Evolutionary conservation across 495 filamentous ascomycete species (phyloP).

Genomic region (Penicillium cataractarum): DNA sequence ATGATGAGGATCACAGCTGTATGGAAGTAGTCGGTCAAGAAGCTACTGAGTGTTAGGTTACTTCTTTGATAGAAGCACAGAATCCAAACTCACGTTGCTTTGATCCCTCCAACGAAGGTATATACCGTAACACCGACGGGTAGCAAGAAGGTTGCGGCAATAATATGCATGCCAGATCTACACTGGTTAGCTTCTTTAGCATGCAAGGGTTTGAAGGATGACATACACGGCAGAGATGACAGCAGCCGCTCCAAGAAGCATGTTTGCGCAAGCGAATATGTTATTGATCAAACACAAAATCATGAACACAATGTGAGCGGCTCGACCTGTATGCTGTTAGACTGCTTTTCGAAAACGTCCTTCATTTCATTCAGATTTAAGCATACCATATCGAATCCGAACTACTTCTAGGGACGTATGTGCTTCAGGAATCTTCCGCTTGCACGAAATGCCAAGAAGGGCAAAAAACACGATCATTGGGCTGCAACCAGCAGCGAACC

Average conservation of each 20-base stretch:
- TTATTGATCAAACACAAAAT: constrained; percentile 47
- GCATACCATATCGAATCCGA: constrained; percentile 33
- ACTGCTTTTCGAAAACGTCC: too few relatives aligned
- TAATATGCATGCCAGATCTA: constrained; percentile 50
- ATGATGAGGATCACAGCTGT: constrained; percentile 53
- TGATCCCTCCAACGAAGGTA: constrained; percentile 51
- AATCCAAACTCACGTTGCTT: constrained; percentile 42
- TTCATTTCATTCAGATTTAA: not conserved
- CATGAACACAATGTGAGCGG: constrained; percentile 49
- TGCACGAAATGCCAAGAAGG: constrained; percentile 49
- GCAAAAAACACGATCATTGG: constrained; percentile 53
- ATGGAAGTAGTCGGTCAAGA: constrained; percentile 51
- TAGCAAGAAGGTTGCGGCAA: constrained; percentile 47
- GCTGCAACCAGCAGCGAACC: constrained; percentile 50
- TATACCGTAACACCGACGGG: constrained; percentile 49
- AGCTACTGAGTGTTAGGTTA: constrained; percentile 27
- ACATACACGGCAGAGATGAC: constrained; percentile 43
- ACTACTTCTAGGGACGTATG: constrained; percentile 50
- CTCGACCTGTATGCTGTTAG: constrained; percentile 20
- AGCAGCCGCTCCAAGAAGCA: constrained; percentile 47
- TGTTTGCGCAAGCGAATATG: constrained; percentile 47
- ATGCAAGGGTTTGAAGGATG: not conserved
- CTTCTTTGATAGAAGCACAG: not conserved
- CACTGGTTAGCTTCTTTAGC: not conserved
- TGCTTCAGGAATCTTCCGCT: constrained; percentile 49